phyloP scores from a whole-genome alignment of 192 early-diverging fungal species.

The Backusella australiensis region DNA sequence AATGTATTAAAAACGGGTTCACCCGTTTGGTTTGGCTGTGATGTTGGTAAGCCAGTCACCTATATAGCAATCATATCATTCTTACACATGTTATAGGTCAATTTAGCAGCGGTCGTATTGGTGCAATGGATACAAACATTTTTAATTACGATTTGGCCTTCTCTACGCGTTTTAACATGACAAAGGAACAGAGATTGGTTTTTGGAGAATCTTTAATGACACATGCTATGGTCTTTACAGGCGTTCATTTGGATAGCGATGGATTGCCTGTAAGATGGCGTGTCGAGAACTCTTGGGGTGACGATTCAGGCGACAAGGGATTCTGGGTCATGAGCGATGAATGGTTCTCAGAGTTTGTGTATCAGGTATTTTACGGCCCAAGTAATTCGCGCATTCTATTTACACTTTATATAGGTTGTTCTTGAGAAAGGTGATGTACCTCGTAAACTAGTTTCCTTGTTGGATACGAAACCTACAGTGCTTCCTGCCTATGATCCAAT shows the following conservation, averaged over 20 bases:
- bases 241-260: conserved; percentile 65
- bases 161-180: conserved; percentile 53
- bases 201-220: conserved; percentile 76
- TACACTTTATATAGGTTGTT: conserved; percentile 50
- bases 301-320: conserved; percentile 61
- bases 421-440: conserved; percentile 65
- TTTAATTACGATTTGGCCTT: conserved; percentile 69
- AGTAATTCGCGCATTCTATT: no score
- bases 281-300: conserved; percentile 60
- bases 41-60: conserved; percentile 43
- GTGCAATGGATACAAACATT: conserved; percentile 60
- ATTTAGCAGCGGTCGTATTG: conserved; percentile 52
- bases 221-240: conserved; percentile 80
- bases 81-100: conserved; percentile 36
- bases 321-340: conserved; percentile 77
- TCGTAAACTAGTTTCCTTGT: conserved; percentile 56
- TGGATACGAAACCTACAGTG: conserved; percentile 60
- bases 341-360: conserved; percentile 78
- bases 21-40: conserved; percentile 79
- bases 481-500: conserved; percentile 83
- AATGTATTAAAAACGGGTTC: conserved; percentile 55
- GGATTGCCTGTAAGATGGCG: conserved; percentile 70
- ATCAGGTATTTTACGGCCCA: conserved; percentile 41
- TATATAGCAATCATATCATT: no score
- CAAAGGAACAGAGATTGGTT: conserved; percentile 67